Conservation (phyloP, 345 rosid genomes). For the Salix suchowensis region DNA sequence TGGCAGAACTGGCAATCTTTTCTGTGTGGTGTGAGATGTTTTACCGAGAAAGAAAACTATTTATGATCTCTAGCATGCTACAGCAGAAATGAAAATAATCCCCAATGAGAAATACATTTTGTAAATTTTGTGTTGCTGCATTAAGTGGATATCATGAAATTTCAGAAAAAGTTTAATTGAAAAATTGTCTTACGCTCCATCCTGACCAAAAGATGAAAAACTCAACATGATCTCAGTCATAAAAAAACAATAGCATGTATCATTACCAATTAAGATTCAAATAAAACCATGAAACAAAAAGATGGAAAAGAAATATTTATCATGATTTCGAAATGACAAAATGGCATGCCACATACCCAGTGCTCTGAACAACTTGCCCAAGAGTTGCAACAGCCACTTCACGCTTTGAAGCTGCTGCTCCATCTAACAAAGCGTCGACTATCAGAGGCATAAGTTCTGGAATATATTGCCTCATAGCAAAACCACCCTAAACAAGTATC, state of each 20-base stretch:
- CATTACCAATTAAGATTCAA: background rate
- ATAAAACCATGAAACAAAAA: background rate
- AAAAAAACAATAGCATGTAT: background rate
- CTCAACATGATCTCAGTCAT: background rate
- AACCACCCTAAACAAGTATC: slow-evolving; percentile 74
- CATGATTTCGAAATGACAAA: background rate
- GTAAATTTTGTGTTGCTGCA: background rate
- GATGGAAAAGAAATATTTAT: background rate
- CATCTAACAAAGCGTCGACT: slow-evolving; percentile 96
- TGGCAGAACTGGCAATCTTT: background rate
- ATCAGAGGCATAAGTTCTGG: slow-evolving; percentile 94
- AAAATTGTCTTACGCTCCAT: background rate
- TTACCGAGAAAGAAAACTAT: background rate
- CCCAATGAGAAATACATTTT: background rate
- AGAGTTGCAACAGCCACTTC: slow-evolving; percentile 98
- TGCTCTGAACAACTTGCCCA: slow-evolving; percentile 97
- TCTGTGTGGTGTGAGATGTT: background rate
- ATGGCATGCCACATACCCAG: slow-evolving; percentile 55
- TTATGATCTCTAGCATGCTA: background rate
- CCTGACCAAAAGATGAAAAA: background rate
- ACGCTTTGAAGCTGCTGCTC: slow-evolving; percentile 89
- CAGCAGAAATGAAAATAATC: background rate
- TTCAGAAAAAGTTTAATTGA: background rate
- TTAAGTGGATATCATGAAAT: background rate
- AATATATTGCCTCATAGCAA: slow-evolving; percentile 86